Conservation (phyloP, 1,139 yeast genomes). For the Diutina neorugosa region DNA sequence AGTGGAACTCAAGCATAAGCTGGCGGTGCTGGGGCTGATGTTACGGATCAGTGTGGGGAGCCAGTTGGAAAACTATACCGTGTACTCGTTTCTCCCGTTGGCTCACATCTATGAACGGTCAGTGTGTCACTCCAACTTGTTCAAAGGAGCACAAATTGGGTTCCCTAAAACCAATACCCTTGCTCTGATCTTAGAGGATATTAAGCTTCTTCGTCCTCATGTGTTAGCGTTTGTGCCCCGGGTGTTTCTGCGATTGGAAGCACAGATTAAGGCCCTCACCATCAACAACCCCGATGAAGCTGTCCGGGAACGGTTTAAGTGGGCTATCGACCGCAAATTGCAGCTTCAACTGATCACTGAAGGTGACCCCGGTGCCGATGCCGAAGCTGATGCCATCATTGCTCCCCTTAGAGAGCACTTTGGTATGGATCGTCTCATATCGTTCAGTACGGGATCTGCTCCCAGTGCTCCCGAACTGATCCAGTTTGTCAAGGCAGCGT, state of each 20-base stretch:
- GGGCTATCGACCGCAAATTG: not conserved
- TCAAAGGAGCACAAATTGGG: conserved; percentile 23
- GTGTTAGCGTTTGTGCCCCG: conserved; percentile 12
- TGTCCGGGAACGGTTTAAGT: not conserved
- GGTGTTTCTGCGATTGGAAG: not conserved
- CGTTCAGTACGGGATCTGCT: conserved; percentile 29
- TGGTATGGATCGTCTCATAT: conserved; percentile 21
- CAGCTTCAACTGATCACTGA: not conserved
- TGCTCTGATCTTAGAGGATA: conserved; percentile 25
- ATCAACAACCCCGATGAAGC: conserved; percentile 7
- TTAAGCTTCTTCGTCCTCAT: conserved; percentile 21
- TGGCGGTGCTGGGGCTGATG: conserved; percentile 38
- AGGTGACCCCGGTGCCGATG: not conserved
- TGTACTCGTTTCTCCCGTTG: conserved; percentile 37
- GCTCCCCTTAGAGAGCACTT: conserved; percentile 19
- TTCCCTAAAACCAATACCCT: conserved; percentile 36
- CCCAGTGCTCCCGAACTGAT: conserved; percentile 31
- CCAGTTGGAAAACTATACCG: conserved; percentile 7
- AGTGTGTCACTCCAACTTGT: conserved; percentile 15
- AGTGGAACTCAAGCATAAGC: conserved; percentile 47
- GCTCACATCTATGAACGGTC: conserved; percentile 48
- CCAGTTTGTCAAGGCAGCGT: conserved; percentile 26
- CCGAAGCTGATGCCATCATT: conserved; percentile 6
- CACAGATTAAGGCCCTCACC: conserved; percentile 6
- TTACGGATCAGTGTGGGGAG: conserved; percentile 12